Evolutionary conservation across 768 basidiomycete species (phyloP), one percentile per base, ranked within the genome.

Genomic region (Suillus brevipes): DNA sequence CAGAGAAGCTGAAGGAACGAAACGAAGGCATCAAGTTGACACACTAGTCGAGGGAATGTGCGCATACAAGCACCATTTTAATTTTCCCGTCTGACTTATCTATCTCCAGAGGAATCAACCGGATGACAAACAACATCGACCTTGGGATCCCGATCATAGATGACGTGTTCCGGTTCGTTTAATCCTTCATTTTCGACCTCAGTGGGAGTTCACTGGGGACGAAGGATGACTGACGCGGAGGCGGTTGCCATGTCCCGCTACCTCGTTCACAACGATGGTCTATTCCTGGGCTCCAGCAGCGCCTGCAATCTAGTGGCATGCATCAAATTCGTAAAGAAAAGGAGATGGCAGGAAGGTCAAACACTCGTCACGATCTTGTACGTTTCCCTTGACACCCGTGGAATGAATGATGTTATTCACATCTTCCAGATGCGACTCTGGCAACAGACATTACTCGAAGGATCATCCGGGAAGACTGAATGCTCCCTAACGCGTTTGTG

Each of bases 281-380:
- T 99, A 34, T 99, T 96, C 79, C 82, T 99, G 36, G 97, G 97
- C 16, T 98, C 96, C 0, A 97, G 94, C 65, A 96, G 94, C 71
- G 97, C 97, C 0, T 96, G 95, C 74, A 99, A 99, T 73, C 83
- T 99, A 43, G 86, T 97, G n/a, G 92, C 97, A 2, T 94, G 92
- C 69, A 84, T 97, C 55, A 89, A 91, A 70, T 80, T 96, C 18
- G 89, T 85, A 3, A 88, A 87, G 69, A 85, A 85, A 72, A 82
- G 87, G 81, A 84, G 85, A 14, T 90, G 88, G 88, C 79, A 80
- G 36, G 82, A 83, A 6, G 89, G 92, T 5, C 84, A 91, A 72
- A 85, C 81, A 9, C 77, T 98, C 28, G 94, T 94, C 31, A 99
- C 97, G 0, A 87, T 99, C 60, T 70, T 99, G 91, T 97, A 72